Percentiles rank a stretch among this genome's conserved stretches.
phyloP scores from a whole-genome alignment of 495 filamentous ascomycete genomes.

The Lophiostoma macrostomum region DNA sequence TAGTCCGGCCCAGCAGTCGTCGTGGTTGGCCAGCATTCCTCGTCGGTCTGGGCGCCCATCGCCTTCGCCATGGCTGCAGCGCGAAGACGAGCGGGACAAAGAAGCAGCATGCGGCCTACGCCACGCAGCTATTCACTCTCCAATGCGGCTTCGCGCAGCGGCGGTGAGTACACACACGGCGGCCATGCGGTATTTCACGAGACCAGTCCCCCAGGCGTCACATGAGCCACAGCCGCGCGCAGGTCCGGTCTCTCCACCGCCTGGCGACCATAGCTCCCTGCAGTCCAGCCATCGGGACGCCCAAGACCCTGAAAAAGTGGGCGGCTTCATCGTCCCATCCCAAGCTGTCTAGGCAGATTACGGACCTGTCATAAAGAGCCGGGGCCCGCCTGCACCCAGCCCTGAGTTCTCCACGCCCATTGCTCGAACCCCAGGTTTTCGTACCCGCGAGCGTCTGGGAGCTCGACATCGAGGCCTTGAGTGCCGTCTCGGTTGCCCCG shows the following conservation, averaged over 20 bases:
- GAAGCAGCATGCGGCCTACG: conserved; percentile 1
- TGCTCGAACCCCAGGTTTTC: too few relatives aligned
- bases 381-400: too few relatives aligned
- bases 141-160: conserved; percentile 8
- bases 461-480: too few relatives aligned
- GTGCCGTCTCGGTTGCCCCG: too few relatives aligned
- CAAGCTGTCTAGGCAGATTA: too few relatives aligned
- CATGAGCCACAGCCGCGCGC: conserved; percentile 3
- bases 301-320: neutral
- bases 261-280: conserved; percentile 11
- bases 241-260: neutral
- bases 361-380: too few relatives aligned
- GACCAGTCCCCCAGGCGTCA: conserved; percentile 9
- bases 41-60: too few relatives aligned
- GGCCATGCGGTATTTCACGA: too few relatives aligned
- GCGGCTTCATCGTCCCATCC: too few relatives aligned
- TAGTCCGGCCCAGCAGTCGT: neutral
- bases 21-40: neutral
- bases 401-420: too few relatives aligned
- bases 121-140: conserved; percentile 8
- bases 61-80: too few relatives aligned
- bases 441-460: too few relatives aligned
- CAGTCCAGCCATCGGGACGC: neutral
- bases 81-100: neutral
- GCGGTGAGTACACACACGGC: neutral